Evolutionary conservation across 2,329 filamentous ascomycete genomes (phyloP).

Genomic region (Penicillium glabrum): DNA sequence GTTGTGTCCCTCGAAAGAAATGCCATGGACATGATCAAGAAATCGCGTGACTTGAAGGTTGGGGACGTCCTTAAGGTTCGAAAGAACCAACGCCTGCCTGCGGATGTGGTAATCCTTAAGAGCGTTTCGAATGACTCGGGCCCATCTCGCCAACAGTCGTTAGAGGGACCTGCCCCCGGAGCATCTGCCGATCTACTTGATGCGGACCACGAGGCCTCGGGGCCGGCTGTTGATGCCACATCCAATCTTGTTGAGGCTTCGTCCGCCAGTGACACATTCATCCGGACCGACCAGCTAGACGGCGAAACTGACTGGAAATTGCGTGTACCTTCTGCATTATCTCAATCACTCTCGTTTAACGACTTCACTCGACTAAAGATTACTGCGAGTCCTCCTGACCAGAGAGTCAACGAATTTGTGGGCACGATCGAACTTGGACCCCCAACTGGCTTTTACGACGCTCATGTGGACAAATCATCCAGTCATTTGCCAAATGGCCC

Average conservation of each 20-base stretch:
- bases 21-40: conserved; percentile 70
- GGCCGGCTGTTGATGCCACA: conserved; percentile 10
- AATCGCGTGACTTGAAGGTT: conserved; percentile 84
- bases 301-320: conserved; percentile 99
- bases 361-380: conserved; percentile 69
- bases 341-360: conserved; percentile 71
- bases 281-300: conserved; percentile 93
- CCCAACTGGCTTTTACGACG: conserved; percentile 49
- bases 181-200: conserved; percentile 28
- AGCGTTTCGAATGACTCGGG: conserved; percentile 63
- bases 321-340: conserved; percentile 79
- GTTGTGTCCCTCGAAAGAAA: conserved; percentile 68
- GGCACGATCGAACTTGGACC: conserved; percentile 79
- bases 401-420: conserved; percentile 89
- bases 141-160: conserved; percentile 25
- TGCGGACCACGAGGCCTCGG: conserved; percentile 18
- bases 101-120: conserved; percentile 90
- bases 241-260: conserved; percentile 23
- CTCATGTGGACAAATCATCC: conserved; percentile 37
- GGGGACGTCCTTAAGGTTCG: conserved; percentile 91
- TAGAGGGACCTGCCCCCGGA: conserved; percentile 14
- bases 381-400: conserved; percentile 86
- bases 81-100: conserved; percentile 90
- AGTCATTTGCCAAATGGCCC: conserved; percentile 10
- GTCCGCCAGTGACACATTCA: conserved; percentile 80